Base-by-base conservation (phyloP, 306 rosid species). In the Ormosia emarginata region DNA sequence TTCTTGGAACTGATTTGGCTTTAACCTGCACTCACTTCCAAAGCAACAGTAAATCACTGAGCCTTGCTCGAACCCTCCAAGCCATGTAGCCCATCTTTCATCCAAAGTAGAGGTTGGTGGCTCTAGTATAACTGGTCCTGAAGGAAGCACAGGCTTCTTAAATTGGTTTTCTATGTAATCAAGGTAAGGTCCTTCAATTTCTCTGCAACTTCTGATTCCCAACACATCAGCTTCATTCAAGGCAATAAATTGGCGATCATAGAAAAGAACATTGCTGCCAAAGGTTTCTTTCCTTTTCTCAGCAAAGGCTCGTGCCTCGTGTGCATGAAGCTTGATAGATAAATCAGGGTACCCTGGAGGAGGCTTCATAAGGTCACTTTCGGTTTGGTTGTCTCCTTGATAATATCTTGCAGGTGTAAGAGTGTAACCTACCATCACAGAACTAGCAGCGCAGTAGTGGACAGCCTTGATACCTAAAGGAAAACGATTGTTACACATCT, bases 181-280 rank as follows among this genome's bases (percentile, higher is more conserved):
- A 32, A 86, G 29, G 52, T 12, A 86, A 4, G 82, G 82, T 11
- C 86, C 90, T 74, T 87, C 90, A 36, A 87, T 77, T 12, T 87
- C 90, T 37, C 79, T 71, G 4, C 85, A 80, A 0, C 79, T 33
- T 61, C 83, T 80, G 18, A 32, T 67, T 15, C 58, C 83, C 52
- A 87, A 11, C 2, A 58, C 87, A 59, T 83, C 85, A 36, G 79
- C 72, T 71, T 77, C 71, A 2, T 12, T 59, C 13, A 52, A 0
- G 1, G 83, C 78, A n/a, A 13, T 34, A 37, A 5, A 36, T 2
- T 64, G 70, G 15, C 90, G 79, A 33, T 83, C 85, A 29, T 65
- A 67, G 75, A 80, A 77, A 58, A 71, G 83, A 14, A 80, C 81
- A 74, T 74, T 33, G 53, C 85, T 59, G 1, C 87, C 85, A 43